These are phyloP conservation scores for Ophiostoma ulmi DNA, from an alignment of 2,329 filamentous ascomycete species.

Conservation along the genomic window DNA sequence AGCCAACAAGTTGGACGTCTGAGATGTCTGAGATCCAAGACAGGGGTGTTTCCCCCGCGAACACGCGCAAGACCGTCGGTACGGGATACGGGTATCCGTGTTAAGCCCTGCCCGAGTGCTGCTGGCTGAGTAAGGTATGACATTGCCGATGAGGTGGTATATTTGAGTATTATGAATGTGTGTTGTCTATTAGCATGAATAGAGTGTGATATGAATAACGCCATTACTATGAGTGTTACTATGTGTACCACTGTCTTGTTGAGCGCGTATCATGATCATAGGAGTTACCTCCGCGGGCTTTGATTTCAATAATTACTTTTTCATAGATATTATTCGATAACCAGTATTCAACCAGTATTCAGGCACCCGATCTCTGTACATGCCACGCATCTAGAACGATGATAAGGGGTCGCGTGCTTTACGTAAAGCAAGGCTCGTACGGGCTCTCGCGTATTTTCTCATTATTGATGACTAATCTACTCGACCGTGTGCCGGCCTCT, in stretches of 20 bases:
- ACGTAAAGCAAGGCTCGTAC: slow-evolving; percentile 1
- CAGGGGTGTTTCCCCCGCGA: too few species aligned
- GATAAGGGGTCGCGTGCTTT: slow-evolving; percentile 1
- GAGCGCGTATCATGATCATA: not conserved
- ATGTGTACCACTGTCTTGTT: not conserved
- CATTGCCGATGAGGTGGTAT: not conserved
- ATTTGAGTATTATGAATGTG: too few species aligned
- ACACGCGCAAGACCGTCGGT: not conserved
- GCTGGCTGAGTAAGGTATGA: not conserved
- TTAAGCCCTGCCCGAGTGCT: not conserved
- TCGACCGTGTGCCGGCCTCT: not conserved
- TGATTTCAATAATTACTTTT: not conserved
- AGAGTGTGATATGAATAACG: too few species aligned
- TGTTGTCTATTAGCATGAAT: too few species aligned
- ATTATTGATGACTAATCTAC: not conserved
- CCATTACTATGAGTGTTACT: too few species aligned
- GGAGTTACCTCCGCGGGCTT: not conserved
- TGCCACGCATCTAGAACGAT: not conserved
- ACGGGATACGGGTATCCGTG: not conserved
- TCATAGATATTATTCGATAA: too few species aligned
- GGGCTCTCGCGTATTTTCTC: not conserved
- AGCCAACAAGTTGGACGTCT: too few species aligned
- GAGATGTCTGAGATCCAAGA: too few species aligned
- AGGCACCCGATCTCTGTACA: not conserved
- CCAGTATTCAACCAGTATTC: too few species aligned